Base-by-base conservation (phyloP, 805 yeast genomes). In the Maudiozyma barnettii region DNA sequence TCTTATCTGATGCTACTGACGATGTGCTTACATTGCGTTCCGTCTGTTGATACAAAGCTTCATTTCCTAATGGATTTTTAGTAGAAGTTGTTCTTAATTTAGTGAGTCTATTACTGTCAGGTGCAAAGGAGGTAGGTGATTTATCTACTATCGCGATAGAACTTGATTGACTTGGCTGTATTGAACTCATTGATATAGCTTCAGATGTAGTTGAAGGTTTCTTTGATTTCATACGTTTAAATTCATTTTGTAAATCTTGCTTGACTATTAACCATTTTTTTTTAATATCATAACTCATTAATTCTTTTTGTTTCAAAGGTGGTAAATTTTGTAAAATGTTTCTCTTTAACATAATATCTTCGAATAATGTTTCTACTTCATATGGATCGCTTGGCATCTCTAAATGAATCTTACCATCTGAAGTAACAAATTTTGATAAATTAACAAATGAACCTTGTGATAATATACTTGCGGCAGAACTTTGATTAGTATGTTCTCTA, bases 241-340 rank as follows among this genome's bases (percentile, higher is more conserved):
- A 72, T 57, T 89, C 96, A 6, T 90, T 77, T 41, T 86, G 73
- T 21, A 83, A 79, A 63, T 89, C 96, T 63, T 90, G 97, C 54
- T 84, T 79, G 38, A 90, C 82, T 54, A 90, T 73, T 82, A 86
- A 81, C 95, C 96, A 89, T 66, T 91, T 91, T 57, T 88, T 86
- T 43, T 83, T 86, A 0, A 78, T 69, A 39, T 84, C 77, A 60
- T 84, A 89, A 54, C 75, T 76, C 57, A 78, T 72, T 84, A 91
- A 80, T 59, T 86, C 93, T 47, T 72, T 75, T 54, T 81, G 81
- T 3, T 93, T 95, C 45, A 76, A 77, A 22, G 77, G 78, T 0
- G 96, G 86, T 30, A 84, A 68, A 39, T 73, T 67, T 51, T 74
- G 78, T 65, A 87, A 84, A 16, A 64, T 59, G 61, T 90, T 95